phyloP scores from a whole-genome alignment of 345 rosid genomes.

The Gossypium raimondii region DNA sequence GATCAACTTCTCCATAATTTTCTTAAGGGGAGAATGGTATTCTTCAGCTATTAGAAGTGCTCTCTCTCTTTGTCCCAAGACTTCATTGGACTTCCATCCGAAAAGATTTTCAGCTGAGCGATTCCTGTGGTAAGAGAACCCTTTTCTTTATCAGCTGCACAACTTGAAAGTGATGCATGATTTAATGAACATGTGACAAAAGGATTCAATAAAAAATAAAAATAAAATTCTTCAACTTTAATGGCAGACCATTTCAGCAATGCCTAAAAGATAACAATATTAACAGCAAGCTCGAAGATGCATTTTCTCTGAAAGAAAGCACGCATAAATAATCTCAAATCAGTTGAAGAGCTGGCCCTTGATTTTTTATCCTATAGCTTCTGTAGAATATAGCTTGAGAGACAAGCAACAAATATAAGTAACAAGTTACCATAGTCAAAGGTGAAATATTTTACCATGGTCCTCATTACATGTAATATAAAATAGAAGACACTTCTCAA shows the following conservation, averaged over 20 bases:
- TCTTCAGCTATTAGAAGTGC: conserved; percentile 64
- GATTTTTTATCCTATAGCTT: not conserved
- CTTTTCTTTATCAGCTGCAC: conserved; percentile 11
- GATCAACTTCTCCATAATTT: conserved; percentile 41
- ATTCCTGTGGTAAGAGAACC: conserved; percentile 50
- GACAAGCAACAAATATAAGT: not conserved
- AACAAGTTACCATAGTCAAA: not conserved
- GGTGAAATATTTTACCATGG: not conserved
- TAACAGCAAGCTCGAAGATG: not conserved
- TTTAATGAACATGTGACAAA: not conserved
- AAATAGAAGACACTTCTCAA: not conserved
- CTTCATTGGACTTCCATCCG: conserved; percentile 76
- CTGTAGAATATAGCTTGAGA: not conserved
- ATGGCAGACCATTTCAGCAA: not conserved
- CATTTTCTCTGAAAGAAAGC: conserved; percentile 6
- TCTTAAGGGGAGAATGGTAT: conserved; percentile 29
- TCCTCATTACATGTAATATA: not conserved
- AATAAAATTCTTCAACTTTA: not conserved
- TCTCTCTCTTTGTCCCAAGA: conserved; percentile 44
- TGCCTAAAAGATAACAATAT: not conserved
- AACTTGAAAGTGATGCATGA: conserved; percentile 7
- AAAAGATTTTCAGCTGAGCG: conserved; percentile 69
- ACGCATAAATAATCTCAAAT: conserved; percentile 4
- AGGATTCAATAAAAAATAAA: not conserved
- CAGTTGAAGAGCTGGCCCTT: not conserved